phyloP scores from a whole-genome alignment of 371 early-diverging fungal species.

The Funneliformis caledonium region DNA sequence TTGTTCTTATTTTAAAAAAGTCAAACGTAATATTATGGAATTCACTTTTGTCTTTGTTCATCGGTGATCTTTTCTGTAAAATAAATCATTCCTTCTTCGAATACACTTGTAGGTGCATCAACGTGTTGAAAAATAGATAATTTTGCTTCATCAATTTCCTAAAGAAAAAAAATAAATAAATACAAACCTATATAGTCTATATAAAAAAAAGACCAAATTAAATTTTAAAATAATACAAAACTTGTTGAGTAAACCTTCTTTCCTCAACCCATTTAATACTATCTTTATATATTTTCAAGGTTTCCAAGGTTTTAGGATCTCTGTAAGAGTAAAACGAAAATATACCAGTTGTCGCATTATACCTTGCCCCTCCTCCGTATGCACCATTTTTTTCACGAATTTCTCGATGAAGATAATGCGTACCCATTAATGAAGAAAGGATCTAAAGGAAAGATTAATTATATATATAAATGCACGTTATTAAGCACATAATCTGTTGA shows the following conservation, averaged over 20 bases:
- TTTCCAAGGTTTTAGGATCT: constrained; percentile 83
- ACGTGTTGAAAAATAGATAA: constrained; percentile 84
- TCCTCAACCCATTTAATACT: constrained; percentile 72
- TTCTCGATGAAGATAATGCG: constrained; percentile 88
- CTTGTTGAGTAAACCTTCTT: constrained; percentile 55
- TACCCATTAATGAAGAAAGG: constrained; percentile 81
- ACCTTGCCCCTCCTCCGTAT: constrained; percentile 90
- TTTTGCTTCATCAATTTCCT: constrained; percentile 91
- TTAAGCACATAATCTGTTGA: background rate
- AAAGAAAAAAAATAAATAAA: background rate
- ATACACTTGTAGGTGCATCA: constrained; percentile 84
- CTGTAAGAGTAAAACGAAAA: constrained; percentile 93
- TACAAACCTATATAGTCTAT: too few species aligned
- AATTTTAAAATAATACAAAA: background rate
- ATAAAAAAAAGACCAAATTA: constrained; percentile 43
- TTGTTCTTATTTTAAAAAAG: background rate
- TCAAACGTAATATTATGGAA: background rate
- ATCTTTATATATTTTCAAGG: constrained; percentile 70
- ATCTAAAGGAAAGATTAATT: constrained; percentile 47
- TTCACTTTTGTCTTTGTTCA: constrained; percentile 76
- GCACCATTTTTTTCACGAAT: constrained; percentile 97
- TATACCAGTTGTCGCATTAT: constrained; percentile 73
- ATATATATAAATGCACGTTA: background rate
- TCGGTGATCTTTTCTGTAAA: constrained; percentile 81
- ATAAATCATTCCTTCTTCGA: constrained; percentile 82